Base-by-base conservation (phyloP, 768 basidiomycete genomes). In the Vararia minispora region DNA sequence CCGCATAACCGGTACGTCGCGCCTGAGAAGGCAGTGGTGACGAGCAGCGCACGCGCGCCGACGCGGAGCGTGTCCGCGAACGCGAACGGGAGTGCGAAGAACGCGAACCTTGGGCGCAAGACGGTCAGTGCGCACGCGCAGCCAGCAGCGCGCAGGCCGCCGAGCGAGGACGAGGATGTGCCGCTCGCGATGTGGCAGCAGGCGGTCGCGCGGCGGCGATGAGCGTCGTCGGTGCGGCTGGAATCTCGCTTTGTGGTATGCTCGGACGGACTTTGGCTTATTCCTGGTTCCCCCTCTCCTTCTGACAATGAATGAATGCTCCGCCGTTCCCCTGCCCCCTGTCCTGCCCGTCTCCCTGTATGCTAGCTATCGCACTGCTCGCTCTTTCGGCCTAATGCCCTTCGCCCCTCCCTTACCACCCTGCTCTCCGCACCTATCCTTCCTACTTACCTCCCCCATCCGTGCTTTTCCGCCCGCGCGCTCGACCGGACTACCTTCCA, bases 131-230 rank as follows among this genome's bases (percentile, higher is more conserved):
- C 73, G n/a, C 71, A 78, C 54, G 80, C 78, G 13, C 63, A 70
- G 8, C 45, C 61, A 14, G 53, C 66, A 38, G 61, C 58, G 13
- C 52, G 55, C 42, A 62, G 66, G 45, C 65, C 66, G 28, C 63
- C 63, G 49, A 61, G 58, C 20, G 81, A 84, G 52, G 84, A 87
- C 51, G 85, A 88, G 53, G 85, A 88, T 52, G 61, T 85, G 27
- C 85, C 85, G 14, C 63, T 89, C 33, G 83, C 86, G 14, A 57
- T 84, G 40, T 86, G 76, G 68, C 82, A 86, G 56, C 81, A 80
- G 52, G 42, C 45, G 35, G 52, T 53, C 18, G 82, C 79, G 52
- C 76, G 72, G 49, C 66, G 76, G 52, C 66, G 67, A 53, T 74
- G 58, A 66, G n/a, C 13, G 29, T 10, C 18, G 6, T 16, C 12